These are phyloP conservation scores for Trypanosoma grayi DNA, from an alignment of 208 protist species.

Conservation along the genomic window DNA sequence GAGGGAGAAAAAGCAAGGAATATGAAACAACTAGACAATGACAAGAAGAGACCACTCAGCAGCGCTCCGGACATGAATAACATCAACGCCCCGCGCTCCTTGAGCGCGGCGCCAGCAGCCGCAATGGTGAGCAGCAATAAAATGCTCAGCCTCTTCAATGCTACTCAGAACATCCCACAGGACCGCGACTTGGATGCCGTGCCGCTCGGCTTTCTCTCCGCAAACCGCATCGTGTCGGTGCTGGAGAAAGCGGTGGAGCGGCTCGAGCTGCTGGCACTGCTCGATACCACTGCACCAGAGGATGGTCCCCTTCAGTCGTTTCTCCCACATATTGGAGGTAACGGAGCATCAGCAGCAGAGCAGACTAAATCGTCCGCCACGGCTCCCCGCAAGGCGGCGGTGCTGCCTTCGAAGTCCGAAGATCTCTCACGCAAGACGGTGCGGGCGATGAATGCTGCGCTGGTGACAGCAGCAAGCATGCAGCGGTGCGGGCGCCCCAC, in stretches of 20 bases:
- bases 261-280: constrained; percentile 81
- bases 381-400: constrained; percentile 25
- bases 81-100: no score
- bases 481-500: constrained; percentile 54
- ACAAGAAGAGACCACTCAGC: background rate
- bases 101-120: background rate
- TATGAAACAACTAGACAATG: background rate
- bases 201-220: constrained; percentile 47
- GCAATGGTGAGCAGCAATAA: background rate
- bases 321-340: background rate
- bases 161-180: constrained; percentile 2
- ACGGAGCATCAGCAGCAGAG: background rate
- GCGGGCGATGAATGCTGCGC: constrained; percentile 35
- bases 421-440: constrained; percentile 25
- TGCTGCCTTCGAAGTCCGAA: constrained; percentile 11
- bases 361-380: background rate
- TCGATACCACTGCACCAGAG: constrained; percentile 49
- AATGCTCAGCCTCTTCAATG: constrained; percentile 2
- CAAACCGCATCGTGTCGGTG: constrained; percentile 76
- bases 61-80: no score
- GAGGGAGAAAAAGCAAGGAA: background rate
- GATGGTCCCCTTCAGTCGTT: constrained; percentile 8
- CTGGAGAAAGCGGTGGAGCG: constrained; percentile 87
- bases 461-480: constrained; percentile 25
- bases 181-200: constrained; percentile 20